Percentiles rank a stretch among this genome's conserved stretches.
Evolutionary conservation across 2,329 filamentous ascomycete genomes (phyloP).

Genomic region (Alternaria ethzedia): DNA sequence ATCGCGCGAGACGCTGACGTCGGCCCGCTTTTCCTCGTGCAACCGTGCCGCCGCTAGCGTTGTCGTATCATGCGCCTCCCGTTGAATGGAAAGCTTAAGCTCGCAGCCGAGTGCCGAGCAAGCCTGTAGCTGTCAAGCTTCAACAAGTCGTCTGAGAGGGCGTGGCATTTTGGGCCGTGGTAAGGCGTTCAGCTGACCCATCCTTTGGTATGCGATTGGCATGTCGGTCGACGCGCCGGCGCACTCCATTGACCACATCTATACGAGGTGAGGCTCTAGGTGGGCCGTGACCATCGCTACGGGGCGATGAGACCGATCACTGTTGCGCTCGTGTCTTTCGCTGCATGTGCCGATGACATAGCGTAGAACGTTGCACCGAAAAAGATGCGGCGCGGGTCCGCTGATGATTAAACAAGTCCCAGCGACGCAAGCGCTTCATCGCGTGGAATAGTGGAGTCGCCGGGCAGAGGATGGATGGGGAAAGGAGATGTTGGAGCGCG

Average conservation of each 20-base stretch:
- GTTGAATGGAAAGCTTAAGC: conserved; percentile 23
- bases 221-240: neutral
- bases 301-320: neutral
- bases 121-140: conserved; percentile 6
- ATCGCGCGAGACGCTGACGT: conserved; percentile 13
- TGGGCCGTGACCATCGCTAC: neutral
- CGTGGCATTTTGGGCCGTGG: neutral
- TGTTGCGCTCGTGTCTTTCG: neutral
- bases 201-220: neutral
- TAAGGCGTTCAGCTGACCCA: neutral
- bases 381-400: neutral
- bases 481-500: neutral
- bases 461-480: neutral
- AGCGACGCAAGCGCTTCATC: neutral
- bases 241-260: neutral
- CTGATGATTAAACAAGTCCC: neutral
- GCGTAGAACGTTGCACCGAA: neutral
- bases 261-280: neutral
- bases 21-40: conserved; percentile 30
- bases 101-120: conserved; percentile 12
- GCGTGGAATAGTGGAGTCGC: neutral
- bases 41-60: conserved; percentile 22
- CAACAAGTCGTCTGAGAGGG: neutral
- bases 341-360: neutral
- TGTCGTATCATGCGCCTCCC: conserved; percentile 8